These are phyloP conservation scores for Wickerhamomyces subpelliculosus DNA, from an alignment of 805 yeast species.

Conservation along the genomic window DNA sequence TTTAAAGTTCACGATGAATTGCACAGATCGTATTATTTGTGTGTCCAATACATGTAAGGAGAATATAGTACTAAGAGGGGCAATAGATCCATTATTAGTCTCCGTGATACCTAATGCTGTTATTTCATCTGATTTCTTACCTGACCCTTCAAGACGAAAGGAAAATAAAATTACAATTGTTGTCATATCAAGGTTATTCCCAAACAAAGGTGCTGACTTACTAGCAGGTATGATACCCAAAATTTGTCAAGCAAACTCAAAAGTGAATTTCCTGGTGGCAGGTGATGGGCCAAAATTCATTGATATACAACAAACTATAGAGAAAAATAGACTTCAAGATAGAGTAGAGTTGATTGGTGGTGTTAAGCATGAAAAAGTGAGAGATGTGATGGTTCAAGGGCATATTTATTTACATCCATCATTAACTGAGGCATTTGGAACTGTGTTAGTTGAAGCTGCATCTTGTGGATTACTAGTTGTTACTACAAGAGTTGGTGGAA, in stretches of 20 bases:
- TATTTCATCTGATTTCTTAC: slow-evolving; percentile 72
- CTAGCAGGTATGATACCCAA: slow-evolving; percentile 79
- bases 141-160: slow-evolving; percentile 27
- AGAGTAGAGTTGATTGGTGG: slow-evolving; percentile 82
- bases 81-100: slow-evolving; percentile 67
- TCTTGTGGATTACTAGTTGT: slow-evolving; percentile 92
- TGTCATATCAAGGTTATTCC: slow-evolving; percentile 83
- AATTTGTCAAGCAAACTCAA: slow-evolving; percentile 55
- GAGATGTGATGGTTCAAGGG: slow-evolving; percentile 89
- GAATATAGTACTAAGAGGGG: slow-evolving; percentile 84
- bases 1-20: slow-evolving; percentile 74
- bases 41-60: slow-evolving; percentile 96
- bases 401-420: slow-evolving; percentile 92
- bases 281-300: slow-evolving; percentile 97
- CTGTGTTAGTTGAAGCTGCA: slow-evolving; percentile 95
- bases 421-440: slow-evolving; percentile 95
- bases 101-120: slow-evolving; percentile 97
- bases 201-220: slow-evolving; percentile 95
- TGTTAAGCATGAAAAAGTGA: slow-evolving; percentile 84
- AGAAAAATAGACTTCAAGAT: slow-evolving; percentile 76
- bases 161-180: slow-evolving; percentile 64
- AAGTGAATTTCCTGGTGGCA: slow-evolving; percentile 78
- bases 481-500: slow-evolving; percentile 94
- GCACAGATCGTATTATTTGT: slow-evolving; percentile 90
- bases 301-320: slow-evolving; percentile 94